A percentile compares a stretch with the other conserved stretches of the same genome.
phyloP scores from a whole-genome alignment of 2,329 filamentous ascomycete species.

The Cladobotryum protrusum region DNA sequence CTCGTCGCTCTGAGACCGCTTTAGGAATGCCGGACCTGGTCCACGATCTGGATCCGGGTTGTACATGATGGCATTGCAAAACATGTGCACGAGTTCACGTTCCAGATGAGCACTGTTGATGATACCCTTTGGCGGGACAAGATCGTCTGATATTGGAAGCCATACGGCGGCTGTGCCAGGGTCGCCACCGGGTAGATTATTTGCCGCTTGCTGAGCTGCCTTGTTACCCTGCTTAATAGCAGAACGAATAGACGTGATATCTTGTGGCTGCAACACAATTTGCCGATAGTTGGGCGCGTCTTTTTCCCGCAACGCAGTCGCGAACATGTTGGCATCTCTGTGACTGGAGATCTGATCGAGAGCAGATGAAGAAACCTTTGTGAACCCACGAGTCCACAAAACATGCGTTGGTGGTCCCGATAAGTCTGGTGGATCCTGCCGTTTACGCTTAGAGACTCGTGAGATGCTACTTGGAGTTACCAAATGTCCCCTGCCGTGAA shows the following conservation, averaged over 20 bases:
- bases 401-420: slow-evolving; percentile 59
- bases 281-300: slow-evolving; percentile 71
- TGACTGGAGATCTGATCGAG: slow-evolving; percentile 73
- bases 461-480: slow-evolving; percentile 33
- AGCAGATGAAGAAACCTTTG: slow-evolving; percentile 64
- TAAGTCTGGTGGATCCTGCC: slow-evolving; percentile 44
- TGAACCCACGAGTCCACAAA: slow-evolving; percentile 68
- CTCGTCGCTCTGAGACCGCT: slow-evolving; percentile 37
- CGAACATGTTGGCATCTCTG: slow-evolving; percentile 73
- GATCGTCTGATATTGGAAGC: slow-evolving; percentile 66
- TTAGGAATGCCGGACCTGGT: slow-evolving; percentile 56
- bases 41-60: slow-evolving; percentile 76
- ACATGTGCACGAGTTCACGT: slow-evolving; percentile 92
- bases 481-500: slow-evolving; percentile 32
- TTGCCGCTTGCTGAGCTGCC: slow-evolving; percentile 54
- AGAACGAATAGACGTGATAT: slow-evolving; percentile 70
- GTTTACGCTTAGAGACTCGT: slow-evolving; percentile 49
- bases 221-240: slow-evolving; percentile 69
- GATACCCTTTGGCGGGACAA: slow-evolving; percentile 80
- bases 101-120: slow-evolving; percentile 91
- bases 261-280: slow-evolving; percentile 67
- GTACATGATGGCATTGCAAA: slow-evolving; percentile 98
- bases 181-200: slow-evolving; percentile 54
- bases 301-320: slow-evolving; percentile 65
- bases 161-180: slow-evolving; percentile 50